Evolutionary conservation across 169 alveolate species (phyloP), one percentile per base, ranked within the genome.

Genomic region (Plasmodium gaboni): DNA sequence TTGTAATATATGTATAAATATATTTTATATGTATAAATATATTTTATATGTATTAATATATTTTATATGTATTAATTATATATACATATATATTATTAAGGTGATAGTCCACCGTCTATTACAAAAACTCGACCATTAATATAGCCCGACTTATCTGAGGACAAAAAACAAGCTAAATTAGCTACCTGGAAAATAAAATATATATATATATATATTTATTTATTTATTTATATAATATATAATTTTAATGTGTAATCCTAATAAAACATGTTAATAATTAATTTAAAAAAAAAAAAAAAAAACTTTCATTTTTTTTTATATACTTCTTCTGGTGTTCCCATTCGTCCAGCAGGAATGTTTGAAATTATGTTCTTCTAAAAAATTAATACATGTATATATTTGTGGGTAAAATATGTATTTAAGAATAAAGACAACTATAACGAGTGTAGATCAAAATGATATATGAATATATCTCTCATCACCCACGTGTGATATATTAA

Each of bases 311-410:
- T 55, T 4, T 32, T 7, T 19, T 17, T 44, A 50, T 83, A 44
- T 19, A 92, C 95, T 74, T 92, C 95, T 71, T 92, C 89, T n/a
- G 90, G 93, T 17, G 89, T 74, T 26, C 95, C 95, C 83, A 92
- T 64, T 38, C 95, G 51, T 60, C 92, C 92, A 5, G 92, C 92
- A 7, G 95, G 95, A 28, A 92, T 92, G 17, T 78, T 63, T 63
- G 92, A 64, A 61, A 92, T 28, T 15, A 92, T 73, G 13, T 64
- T 67, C 48, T 88, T 50, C 95, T 92, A 92, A 71, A 67, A 76
- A 24, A 15, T n/a, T 42, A 51, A 28, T 38, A 38, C 46, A 38
- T 38, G 46, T 38, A 38, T 0, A 38, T 38, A 38, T 38, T 38
- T 38, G 9, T 5, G 46, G 10, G 1, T 38, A 38, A 38, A 38